Conservation (phyloP, 768 basidiomycete genomes). For the Trametes gibbosa region DNA sequence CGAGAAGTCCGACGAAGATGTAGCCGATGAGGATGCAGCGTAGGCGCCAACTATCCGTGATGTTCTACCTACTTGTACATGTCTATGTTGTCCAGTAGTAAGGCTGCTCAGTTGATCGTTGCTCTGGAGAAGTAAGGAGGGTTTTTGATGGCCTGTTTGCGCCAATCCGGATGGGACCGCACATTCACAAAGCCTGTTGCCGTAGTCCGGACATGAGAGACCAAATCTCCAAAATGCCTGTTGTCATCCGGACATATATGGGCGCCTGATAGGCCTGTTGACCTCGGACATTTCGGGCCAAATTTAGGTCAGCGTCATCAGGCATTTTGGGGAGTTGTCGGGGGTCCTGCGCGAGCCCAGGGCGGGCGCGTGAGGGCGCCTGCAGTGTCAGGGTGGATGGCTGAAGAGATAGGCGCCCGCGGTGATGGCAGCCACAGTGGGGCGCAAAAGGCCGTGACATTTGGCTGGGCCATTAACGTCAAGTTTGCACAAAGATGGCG, state of each 20-base stretch:
- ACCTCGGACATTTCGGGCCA: neutral
- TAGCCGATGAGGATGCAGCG: neutral
- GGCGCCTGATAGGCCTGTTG: neutral
- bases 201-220: neutral
- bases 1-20: neutral
- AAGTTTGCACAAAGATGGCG: no score
- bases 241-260: neutral
- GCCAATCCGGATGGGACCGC: neutral
- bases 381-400: no score
- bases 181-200: neutral
- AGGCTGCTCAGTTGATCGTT: neutral
- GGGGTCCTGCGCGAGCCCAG: neutral
- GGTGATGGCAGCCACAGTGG: no score
- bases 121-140: neutral
- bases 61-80: neutral
- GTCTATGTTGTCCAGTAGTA: neutral
- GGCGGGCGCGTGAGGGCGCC: no score
- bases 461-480: no score
- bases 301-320: neutral
- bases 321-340: neutral
- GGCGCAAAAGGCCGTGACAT: no score
- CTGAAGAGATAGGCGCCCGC: no score
- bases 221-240: neutral
- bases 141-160: neutral
- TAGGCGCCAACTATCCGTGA: no score